phyloP scores from a whole-genome alignment of 176 grass and related monocot species.

The Rhipidocladum racemiflorum region DNA sequence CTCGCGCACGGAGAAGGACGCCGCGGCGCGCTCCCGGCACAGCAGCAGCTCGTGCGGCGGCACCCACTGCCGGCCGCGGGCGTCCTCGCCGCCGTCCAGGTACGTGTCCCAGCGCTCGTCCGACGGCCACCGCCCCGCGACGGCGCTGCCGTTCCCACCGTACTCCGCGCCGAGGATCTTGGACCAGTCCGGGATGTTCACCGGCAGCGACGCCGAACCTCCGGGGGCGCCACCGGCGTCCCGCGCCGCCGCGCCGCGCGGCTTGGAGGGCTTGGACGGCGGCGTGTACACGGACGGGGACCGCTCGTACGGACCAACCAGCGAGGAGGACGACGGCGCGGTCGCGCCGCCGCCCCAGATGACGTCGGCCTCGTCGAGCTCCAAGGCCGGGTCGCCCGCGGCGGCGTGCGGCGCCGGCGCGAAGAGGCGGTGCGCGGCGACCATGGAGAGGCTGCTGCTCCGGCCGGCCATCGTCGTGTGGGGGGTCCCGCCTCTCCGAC shows the following conservation, averaged over 20 bases:
- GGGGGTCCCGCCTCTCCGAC: not conserved
- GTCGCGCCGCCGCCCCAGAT: slow-evolving; percentile 48
- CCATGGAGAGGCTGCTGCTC: slow-evolving; percentile 48
- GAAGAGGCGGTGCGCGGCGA: slow-evolving; percentile 56
- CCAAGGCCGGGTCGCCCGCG: slow-evolving; percentile 1
- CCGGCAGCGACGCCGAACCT: slow-evolving; percentile 54
- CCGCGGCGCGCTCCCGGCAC: slow-evolving; percentile 47
- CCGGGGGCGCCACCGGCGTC: not conserved
- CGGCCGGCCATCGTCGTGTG: slow-evolving; percentile 50
- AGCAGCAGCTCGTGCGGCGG: slow-evolving; percentile 92
- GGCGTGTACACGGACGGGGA: slow-evolving; percentile 26
- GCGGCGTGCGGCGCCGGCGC: slow-evolving; percentile 30
- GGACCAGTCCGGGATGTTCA: slow-evolving; percentile 91
- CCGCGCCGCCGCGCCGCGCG: not conserved
- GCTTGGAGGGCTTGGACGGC: slow-evolving; percentile 32
- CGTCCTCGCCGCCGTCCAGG: slow-evolving; percentile 21
- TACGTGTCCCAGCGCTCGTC: slow-evolving; percentile 26
- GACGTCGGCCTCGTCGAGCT: slow-evolving; percentile 64
- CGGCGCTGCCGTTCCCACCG: slow-evolving; percentile 28
- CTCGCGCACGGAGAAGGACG: slow-evolving; percentile 89
- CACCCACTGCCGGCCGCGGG: slow-evolving; percentile 33
- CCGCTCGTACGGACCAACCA: slow-evolving; percentile 18
- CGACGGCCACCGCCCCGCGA: slow-evolving; percentile 33
- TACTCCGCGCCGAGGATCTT: slow-evolving; percentile 71
- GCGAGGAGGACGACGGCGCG: not conserved